Percentiles rank a stretch among this genome's conserved stretches.
These are phyloP conservation scores for Clavispora vitiphila DNA, from an alignment of 805 yeast genomes.

Conservation along the genomic window DNA sequence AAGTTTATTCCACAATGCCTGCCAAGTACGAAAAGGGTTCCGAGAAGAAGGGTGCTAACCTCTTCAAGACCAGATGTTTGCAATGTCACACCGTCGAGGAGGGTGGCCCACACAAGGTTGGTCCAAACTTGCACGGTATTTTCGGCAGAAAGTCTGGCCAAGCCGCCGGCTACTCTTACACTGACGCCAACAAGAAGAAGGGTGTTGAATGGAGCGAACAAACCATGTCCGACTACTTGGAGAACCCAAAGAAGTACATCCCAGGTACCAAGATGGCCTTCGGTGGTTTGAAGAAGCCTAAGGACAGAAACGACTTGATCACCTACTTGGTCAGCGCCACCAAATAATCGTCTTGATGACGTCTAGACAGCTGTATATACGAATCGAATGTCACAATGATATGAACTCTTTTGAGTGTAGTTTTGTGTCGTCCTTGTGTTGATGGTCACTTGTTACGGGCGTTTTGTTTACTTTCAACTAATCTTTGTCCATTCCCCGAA, in stretches of 20 bases:
- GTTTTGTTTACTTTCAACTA: too few relatives aligned
- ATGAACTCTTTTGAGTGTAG: too few relatives aligned
- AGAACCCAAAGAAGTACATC: slow-evolving; percentile 99
- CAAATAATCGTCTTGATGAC: slow-evolving; percentile 21
- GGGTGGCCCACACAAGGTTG: slow-evolving; percentile 98
- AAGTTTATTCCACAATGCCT: slow-evolving; percentile 28
- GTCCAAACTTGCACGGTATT: slow-evolving; percentile 96
- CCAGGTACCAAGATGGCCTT: slow-evolving; percentile 99
- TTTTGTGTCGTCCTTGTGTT: too few relatives aligned
- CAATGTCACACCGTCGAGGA: slow-evolving; percentile 97
- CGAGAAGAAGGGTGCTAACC: slow-evolving; percentile 86
- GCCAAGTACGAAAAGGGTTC: slow-evolving; percentile 41
- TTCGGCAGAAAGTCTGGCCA: slow-evolving; percentile 89
- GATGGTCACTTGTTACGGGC: too few relatives aligned
- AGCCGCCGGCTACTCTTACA: slow-evolving; percentile 91
- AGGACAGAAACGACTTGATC: slow-evolving; percentile 96
- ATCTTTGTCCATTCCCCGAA: too few relatives aligned
- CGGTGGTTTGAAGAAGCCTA: slow-evolving; percentile 98
- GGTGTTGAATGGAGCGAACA: slow-evolving; percentile 86
- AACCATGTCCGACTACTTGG: slow-evolving; percentile 90
- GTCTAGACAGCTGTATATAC: slow-evolving; percentile 10
- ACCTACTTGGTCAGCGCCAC: slow-evolving; percentile 64
- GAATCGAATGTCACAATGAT: not conserved
- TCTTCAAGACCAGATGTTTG: slow-evolving; percentile 97
- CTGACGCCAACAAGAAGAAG: slow-evolving; percentile 97